Percentiles rank a stretch among this genome's conserved stretches.
phyloP scores from a whole-genome alignment of 106 monocot species.

The Dioscorea dumetorum region DNA sequence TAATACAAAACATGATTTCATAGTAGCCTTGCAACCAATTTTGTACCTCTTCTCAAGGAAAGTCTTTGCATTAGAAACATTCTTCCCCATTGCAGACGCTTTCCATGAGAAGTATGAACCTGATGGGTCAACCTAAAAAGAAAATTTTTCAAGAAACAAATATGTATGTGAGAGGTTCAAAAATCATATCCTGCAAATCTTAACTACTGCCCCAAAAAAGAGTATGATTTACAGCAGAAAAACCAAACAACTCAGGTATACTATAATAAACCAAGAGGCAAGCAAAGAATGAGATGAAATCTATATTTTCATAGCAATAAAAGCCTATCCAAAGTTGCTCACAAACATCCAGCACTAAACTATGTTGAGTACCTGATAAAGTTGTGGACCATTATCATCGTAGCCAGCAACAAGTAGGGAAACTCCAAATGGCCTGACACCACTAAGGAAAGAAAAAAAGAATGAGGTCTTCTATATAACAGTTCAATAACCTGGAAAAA shows the following conservation, averaged over 20 bases:
- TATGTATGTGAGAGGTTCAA: too few species aligned
- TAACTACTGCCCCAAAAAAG: too few species aligned
- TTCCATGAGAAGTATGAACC: constrained; percentile 99
- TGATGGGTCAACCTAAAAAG: constrained; percentile 89
- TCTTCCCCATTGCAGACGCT: constrained; percentile 99
- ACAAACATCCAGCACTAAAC: background rate
- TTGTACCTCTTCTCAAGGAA: constrained; percentile 89
- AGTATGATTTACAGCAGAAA: too few species aligned
- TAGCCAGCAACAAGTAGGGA: constrained; percentile 89
- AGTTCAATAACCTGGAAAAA: too few species aligned
- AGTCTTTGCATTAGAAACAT: constrained; percentile 98
- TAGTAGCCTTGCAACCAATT: too few species aligned
- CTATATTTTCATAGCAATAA: background rate
- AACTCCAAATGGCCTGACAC: constrained; percentile 96
- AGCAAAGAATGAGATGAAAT: background rate
- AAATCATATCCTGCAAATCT: too few species aligned
- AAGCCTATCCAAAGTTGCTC: background rate
- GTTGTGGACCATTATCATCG: constrained; percentile 90
- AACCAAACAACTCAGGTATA: background rate
- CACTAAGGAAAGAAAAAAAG: constrained; percentile 30
- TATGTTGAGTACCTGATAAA: constrained; percentile 61
- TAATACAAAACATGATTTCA: too few species aligned
- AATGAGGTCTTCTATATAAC: too few species aligned
- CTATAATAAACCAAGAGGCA: background rate
- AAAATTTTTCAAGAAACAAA: background rate